Base-by-base conservation (phyloP, 805 yeast species). In the Torulaspora indica region DNA sequence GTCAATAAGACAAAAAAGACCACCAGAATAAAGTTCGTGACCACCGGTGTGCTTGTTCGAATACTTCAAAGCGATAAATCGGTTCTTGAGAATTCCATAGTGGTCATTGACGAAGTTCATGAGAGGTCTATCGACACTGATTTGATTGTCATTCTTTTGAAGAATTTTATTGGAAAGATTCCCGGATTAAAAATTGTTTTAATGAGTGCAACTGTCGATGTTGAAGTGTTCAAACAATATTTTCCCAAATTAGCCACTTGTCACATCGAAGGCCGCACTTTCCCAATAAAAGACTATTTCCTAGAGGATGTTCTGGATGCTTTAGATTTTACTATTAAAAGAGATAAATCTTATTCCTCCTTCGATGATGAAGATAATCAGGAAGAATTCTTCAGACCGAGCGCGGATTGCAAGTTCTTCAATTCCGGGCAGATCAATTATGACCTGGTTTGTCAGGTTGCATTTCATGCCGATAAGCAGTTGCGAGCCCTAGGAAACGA, bases 61-160 rank as follows among this genome's bases (percentile, higher is more conserved):
- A 84, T 90, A 81, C 70, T 90, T 20, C 97, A 90, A 60, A 48
- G 56, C 12, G 66, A 64, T 22, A 54, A 62, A 31, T 60, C 63
- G 1, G 65, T 78, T 39, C 75, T 85, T 48, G 70, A 73, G 10
- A 67, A 75, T 42, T 66, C 90, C 13, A 79, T 81, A 25, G 76
- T 90, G 30, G 80, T 90, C 32, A 79, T 90, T 31, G 98, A 91
- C 71, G 98, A 91, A 66, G 98, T 91, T n/a, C 98, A 91, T 62
- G 98, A 91, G 65, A 70, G 98, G 53, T 88, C 96, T 0, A 78
- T 90, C 44, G 98, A 91, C 56, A 80, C 90, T 48, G 98, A 91
- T 63, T 80, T 90, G 45, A 70, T 91, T 30, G 69, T 91, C 41
- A 86, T 89, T 41, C 74, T 91, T 38, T 68, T 91, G 49, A 89